These are phyloP conservation scores for Rutidosis leptorrhynchoides DNA, from an alignment of 129 eudicot species.

Conservation along the genomic window DNA sequence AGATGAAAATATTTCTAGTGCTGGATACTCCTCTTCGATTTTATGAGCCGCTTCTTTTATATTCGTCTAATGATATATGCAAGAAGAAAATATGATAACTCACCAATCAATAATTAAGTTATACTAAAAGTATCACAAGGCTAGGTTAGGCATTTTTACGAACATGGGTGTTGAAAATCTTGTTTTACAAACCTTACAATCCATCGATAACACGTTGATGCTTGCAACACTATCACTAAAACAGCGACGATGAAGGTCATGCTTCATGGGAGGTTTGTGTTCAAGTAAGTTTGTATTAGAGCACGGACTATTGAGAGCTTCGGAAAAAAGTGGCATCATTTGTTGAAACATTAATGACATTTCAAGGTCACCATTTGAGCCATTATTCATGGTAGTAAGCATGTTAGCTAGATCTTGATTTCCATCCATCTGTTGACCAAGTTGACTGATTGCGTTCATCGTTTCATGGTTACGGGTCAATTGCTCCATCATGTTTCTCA, in stretches of 20 bases:
- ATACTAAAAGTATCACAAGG: not conserved
- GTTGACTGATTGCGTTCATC: slow-evolving; percentile 63
- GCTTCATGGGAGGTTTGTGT: slow-evolving; percentile 19
- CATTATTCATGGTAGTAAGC: slow-evolving; percentile 41
- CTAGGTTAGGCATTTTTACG: slow-evolving; percentile 1
- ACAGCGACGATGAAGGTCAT: slow-evolving; percentile 28
- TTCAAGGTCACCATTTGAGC: slow-evolving; percentile 50
- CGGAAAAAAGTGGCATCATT: slow-evolving; percentile 87
- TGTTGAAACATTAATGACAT: slow-evolving; percentile 76
- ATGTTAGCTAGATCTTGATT: slow-evolving; percentile 56
- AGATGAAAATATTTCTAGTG: slow-evolving; percentile 60
- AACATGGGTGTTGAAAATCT: slow-evolving; percentile 7
- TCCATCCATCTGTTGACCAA: slow-evolving; percentile 68
- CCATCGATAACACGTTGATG: slow-evolving; percentile 17
- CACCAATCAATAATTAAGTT: not conserved
- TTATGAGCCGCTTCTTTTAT: slow-evolving; percentile 51
- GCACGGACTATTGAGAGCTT: slow-evolving; percentile 40
- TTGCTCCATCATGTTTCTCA: slow-evolving; percentile 65
- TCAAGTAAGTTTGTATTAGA: slow-evolving; percentile 37
- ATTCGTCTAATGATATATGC: slow-evolving; percentile 33
- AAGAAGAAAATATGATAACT: not conserved
- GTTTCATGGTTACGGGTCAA: slow-evolving; percentile 71
- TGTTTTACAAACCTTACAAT: slow-evolving; percentile 29
- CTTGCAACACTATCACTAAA: slow-evolving; percentile 27
- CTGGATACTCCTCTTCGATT: slow-evolving; percentile 41